Conservation (phyloP, 306 rosid species). For the Quercus ilex region DNA sequence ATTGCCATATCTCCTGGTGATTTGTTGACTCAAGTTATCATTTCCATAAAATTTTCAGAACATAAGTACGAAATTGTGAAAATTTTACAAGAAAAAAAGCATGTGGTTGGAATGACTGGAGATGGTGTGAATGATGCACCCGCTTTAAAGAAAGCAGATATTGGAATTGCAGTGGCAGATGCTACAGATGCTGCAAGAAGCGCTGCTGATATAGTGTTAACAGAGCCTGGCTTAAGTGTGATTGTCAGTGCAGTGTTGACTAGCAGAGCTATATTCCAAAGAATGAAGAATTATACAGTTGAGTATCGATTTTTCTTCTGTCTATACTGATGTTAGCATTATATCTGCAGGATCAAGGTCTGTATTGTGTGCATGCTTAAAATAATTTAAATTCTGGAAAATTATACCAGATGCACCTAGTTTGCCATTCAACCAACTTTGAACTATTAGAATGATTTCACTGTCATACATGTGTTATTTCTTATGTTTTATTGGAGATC, state of each 20-base stretch:
- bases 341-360: slow-evolving; percentile 9
- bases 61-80: slow-evolving; percentile 81
- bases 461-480: background rate
- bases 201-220: slow-evolving; percentile 83
- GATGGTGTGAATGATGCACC: slow-evolving; percentile 95
- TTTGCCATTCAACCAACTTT: slow-evolving; percentile 1
- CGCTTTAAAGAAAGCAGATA: slow-evolving; percentile 88
- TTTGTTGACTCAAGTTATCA: slow-evolving; percentile 17
- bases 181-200: slow-evolving; percentile 85
- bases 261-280: slow-evolving; percentile 84
- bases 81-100: slow-evolving; percentile 79
- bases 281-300: slow-evolving; percentile 94
- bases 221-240: slow-evolving; percentile 88
- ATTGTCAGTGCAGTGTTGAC: slow-evolving; percentile 77
- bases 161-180: slow-evolving; percentile 91
- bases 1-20: slow-evolving; percentile 7
- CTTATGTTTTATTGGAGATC: background rate
- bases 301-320: slow-evolving; percentile 31
- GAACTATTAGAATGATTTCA: background rate
- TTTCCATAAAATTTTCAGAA: slow-evolving; percentile 49
- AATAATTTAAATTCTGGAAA: background rate
- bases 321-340: slow-evolving; percentile 12
- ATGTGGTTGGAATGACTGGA: slow-evolving; percentile 90
- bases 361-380: slow-evolving; percentile 1
- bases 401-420: background rate